phyloP scores from a whole-genome alignment of 352 stramenopile species.

The Phytophthora brassicae region DNA sequence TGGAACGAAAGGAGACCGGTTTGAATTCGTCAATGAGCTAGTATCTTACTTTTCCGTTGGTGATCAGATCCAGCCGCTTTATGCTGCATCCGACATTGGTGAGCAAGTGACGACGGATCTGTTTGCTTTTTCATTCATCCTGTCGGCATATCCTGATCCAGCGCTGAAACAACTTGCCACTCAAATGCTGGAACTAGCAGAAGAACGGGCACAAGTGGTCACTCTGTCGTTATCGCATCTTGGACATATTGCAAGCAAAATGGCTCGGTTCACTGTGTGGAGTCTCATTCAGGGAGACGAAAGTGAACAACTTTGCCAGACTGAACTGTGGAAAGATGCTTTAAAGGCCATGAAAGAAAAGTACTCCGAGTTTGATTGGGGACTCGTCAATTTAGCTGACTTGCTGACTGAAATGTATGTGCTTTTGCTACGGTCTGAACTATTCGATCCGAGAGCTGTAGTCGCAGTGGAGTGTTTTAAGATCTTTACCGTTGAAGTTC shows the following conservation, averaged over 20 bases:
- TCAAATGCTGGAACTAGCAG: constrained; percentile 49
- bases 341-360: constrained; percentile 65
- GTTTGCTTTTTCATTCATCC: constrained; percentile 72
- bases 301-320: constrained; percentile 28
- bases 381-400: constrained; percentile 59
- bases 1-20: constrained; percentile 14
- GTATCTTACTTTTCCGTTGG: constrained; percentile 23
- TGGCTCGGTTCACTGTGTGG: constrained; percentile 65
- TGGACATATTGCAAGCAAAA: constrained; percentile 66
- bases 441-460: constrained; percentile 47
- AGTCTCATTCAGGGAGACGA: constrained; percentile 37
- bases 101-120: constrained; percentile 73
- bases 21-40: constrained; percentile 43
- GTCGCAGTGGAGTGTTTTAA: constrained; percentile 67
- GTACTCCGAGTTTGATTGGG: constrained; percentile 70
- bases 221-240: constrained; percentile 56
- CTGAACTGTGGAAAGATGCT: constrained; percentile 45
- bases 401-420: constrained; percentile 64
- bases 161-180: constrained; percentile 39
- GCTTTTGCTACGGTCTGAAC: constrained; percentile 43
- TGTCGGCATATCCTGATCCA: constrained; percentile 27
- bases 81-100: constrained; percentile 25
- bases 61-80: neutral
- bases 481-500: constrained; percentile 56
- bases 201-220: constrained; percentile 43